These are phyloP conservation scores for Antrodiella citrinella DNA, from an alignment of 768 basidiomycete species.

Conservation along the genomic window DNA sequence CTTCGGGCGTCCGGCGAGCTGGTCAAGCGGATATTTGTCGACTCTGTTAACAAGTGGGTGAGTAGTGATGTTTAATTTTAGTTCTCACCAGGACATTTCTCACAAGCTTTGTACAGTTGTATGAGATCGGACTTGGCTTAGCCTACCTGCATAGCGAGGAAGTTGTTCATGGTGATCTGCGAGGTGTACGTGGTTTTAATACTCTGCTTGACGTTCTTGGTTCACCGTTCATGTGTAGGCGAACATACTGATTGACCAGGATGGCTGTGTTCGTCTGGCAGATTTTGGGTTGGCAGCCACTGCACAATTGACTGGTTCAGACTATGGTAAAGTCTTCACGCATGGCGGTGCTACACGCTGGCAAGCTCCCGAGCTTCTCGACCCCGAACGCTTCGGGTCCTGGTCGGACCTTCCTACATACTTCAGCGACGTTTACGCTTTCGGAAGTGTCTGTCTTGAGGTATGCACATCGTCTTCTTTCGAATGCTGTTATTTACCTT, in stretches of 20 bases:
- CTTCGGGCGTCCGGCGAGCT: background rate
- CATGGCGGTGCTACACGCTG: slow-evolving; percentile 1
- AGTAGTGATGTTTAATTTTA: background rate
- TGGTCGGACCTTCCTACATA: background rate
- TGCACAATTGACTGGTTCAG: background rate
- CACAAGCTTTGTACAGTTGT: background rate
- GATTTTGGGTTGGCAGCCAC: slow-evolving; percentile 4
- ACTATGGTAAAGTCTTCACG: background rate
- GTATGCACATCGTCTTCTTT: background rate
- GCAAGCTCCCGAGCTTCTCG: slow-evolving; percentile 1
- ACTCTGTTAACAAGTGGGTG: background rate
- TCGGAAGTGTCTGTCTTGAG: slow-evolving; percentile 4
- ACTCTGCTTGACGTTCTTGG: background rate
- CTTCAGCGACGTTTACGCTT: slow-evolving; percentile 1
- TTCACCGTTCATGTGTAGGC: background rate
- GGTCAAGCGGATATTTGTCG: background rate
- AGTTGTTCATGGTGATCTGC: slow-evolving; percentile 5
- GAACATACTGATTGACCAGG: slow-evolving; percentile 3
- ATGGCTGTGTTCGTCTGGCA: background rate
- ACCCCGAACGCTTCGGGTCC: background rate
- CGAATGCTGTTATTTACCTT: background rate
- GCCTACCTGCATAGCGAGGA: background rate
- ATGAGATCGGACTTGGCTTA: slow-evolving; percentile 1
- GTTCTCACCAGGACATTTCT: background rate
- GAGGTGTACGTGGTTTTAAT: slow-evolving; percentile 2